Base-by-base conservation (phyloP, 495 filamentous ascomycete genomes). In the Hypoxylon fuscum region DNA sequence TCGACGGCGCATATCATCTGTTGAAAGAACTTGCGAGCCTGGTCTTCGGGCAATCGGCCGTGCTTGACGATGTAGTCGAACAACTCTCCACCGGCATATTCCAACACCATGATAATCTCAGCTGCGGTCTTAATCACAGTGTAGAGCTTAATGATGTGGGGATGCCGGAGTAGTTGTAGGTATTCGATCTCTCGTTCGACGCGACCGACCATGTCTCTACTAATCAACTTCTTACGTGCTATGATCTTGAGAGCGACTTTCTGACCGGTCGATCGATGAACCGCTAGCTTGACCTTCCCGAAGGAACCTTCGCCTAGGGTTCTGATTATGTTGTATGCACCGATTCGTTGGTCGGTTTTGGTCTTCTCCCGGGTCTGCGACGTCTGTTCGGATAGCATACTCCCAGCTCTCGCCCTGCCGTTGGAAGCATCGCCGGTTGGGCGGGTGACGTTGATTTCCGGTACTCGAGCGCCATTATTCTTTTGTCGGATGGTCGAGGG, bases 1-100 rank as follows among this genome's bases (percentile, higher is more conserved):
- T 98, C 95, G 47, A 98, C 96, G 15, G 95, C 96, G 70, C 94
- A 96, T n/a, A 97, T 92, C 68, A 98, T 98, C 75, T 98, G 95
- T 73, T 98, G 95, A 76, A 98, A 98, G 78, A 98, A 98, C 64
- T 93, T 90, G 43, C 95, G 87, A 37, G 96, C 95, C 64, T 93
- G 87, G 58, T 89, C 85, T 74, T 98, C 95, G 34, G 87, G 81
- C 82, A 97, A 91, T 74, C 88, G 90, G 45, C 95, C 96, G 62
- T 96, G 83, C 67, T 88, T 84, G 55, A 98, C 95, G 23, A 98
- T 91, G 71, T 97, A 98, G 72, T 98, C 94, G 79, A 98, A 98
- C 21, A 98, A 81, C 76, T 98, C 95, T 34, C 90, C 91, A 48
- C 95, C 95, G 38, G 95, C 95, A 75, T 93, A 98, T 77, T 98